A percentile compares a stretch with the other conserved stretches of the same genome.
Conservation (phyloP, 306 rosid genomes). For the Ammopiptanthus mongolicus region DNA sequence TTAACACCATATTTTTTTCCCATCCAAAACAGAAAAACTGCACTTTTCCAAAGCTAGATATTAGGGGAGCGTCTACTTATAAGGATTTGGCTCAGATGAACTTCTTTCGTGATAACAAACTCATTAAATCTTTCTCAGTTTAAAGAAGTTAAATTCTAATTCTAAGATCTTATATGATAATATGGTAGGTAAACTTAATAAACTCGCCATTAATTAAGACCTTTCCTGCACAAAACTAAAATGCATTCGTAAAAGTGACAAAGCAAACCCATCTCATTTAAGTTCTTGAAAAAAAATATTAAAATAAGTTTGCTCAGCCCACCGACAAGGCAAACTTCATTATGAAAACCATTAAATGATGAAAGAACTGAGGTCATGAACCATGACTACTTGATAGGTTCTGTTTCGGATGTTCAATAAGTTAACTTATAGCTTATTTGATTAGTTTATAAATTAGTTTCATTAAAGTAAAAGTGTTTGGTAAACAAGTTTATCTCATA, state of each 20-base stretch:
- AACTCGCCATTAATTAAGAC: neutral
- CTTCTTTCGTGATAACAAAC: too few relatives aligned
- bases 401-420: too few relatives aligned
- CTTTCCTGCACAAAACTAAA: neutral
- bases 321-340: conserved; percentile 14
- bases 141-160: too few relatives aligned
- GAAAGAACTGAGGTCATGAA: conserved; percentile 18
- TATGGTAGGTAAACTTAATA: conserved; percentile 9
- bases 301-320: conserved; percentile 13
- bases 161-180: neutral
- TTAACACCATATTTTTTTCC: neutral
- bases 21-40: neutral
- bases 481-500: too few relatives aligned
- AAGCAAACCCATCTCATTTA: neutral
- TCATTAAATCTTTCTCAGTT: too few relatives aligned
- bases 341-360: conserved; percentile 26
- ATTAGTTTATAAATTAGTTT: too few relatives aligned
- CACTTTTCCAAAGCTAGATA: neutral
- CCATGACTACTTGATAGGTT: too few relatives aligned
- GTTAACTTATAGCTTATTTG: too few relatives aligned
- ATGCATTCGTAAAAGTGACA: neutral
- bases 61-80: neutral
- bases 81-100: too few relatives aligned
- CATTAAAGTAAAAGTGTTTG: too few relatives aligned
- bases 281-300: neutral